A percentile compares a stretch with the other conserved stretches of the same genome.
phyloP scores from a whole-genome alignment of 1,284 basidiomycete species.

The Cystobasidium slooffiae region DNA sequence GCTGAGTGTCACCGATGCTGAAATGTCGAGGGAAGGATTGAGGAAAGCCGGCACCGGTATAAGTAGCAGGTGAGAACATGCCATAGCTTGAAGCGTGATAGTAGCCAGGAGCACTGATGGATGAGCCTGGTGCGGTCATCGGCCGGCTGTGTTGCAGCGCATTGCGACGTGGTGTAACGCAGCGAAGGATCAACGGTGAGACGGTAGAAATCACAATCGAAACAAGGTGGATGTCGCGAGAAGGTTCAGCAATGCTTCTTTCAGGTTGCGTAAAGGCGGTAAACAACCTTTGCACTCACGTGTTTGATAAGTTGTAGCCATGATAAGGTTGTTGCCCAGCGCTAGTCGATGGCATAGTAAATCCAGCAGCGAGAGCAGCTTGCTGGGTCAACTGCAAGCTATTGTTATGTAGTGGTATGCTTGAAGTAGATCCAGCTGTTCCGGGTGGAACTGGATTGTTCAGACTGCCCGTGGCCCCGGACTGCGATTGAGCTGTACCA shows the following conservation, averaged over 20 bases:
- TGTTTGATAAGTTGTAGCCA: slow-evolving; percentile 39
- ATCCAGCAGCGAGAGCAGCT: not conserved
- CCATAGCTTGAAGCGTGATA: slow-evolving; percentile 35
- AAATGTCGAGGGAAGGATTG: slow-evolving; percentile 17
- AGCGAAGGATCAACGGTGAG: too few relatives aligned
- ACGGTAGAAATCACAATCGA: too few relatives aligned
- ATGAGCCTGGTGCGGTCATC: slow-evolving; percentile 30
- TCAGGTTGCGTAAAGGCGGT: not conserved
- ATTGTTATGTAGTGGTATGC: not conserved
- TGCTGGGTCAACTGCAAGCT: not conserved
- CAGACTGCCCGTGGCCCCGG: not conserved
- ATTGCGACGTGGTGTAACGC: too few relatives aligned
- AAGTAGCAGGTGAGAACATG: slow-evolving; percentile 43
- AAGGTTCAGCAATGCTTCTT: not conserved
- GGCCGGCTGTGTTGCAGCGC: slow-evolving; percentile 15
- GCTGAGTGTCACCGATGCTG: not conserved
- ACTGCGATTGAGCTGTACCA: slow-evolving; percentile 14
- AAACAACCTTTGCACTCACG: slow-evolving; percentile 9
- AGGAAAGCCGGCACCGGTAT: slow-evolving; percentile 34
- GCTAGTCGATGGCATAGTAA: slow-evolving; percentile 14
- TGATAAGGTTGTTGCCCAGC: slow-evolving; percentile 14
- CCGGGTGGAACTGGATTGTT: not conserved
- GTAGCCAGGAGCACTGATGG: slow-evolving; percentile 26
- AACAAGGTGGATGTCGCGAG: too few relatives aligned
- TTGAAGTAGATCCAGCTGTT: slow-evolving; percentile 11